Evolutionary conservation across 2,329 filamentous ascomycete genomes (phyloP).

Genomic region (Penicillium hesseltinei): DNA sequence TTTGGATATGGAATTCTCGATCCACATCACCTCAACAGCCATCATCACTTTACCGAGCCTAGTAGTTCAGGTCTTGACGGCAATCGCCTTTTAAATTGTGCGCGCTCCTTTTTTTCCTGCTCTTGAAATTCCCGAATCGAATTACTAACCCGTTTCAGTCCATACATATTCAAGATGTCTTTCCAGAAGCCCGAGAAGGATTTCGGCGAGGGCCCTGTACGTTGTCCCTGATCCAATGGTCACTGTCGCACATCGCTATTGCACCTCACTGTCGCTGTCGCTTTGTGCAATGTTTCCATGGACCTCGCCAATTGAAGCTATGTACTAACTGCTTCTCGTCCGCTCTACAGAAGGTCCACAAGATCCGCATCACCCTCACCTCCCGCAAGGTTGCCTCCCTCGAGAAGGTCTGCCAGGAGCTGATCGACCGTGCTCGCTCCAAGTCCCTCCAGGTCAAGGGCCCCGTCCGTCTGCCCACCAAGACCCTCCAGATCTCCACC

Average conservation of each 20-base stretch:
- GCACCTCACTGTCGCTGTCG: conserved; percentile 12
- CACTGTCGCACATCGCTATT: conserved; percentile 5
- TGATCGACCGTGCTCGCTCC: conserved; percentile 96
- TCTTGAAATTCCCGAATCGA: conserved; percentile 15
- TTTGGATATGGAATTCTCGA: conserved; percentile 21
- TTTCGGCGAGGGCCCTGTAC: conserved; percentile 80
- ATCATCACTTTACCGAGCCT: conserved; percentile 80
- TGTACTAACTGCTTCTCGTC: conserved; percentile 16
- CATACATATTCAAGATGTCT: conserved; percentile 66
- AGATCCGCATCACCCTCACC: conserved; percentile 97
- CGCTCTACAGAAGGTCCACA: conserved; percentile 74
- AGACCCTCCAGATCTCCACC: conserved; percentile 94
- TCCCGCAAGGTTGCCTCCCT: conserved; percentile 91
- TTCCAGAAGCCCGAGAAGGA: conserved; percentile 96
- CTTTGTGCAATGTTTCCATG: conserved; percentile 2
- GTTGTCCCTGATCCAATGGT: conserved; percentile 36
- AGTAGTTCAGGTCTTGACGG: conserved; percentile 79
- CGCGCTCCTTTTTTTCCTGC: conserved; percentile 1
- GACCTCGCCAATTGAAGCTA: not conserved
- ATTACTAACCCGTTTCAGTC: conserved; percentile 25
- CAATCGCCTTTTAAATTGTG: conserved; percentile 31
- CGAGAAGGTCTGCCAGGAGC: conserved; percentile 97
- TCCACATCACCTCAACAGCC: conserved; percentile 30
- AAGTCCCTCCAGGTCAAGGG: conserved; percentile 99
- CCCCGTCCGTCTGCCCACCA: conserved; percentile 94